Evolutionary conservation across 2,329 filamentous ascomycete genomes (phyloP), one percentile per base, ranked within the genome.

Genomic region (Metarhizium sp.): DNA sequence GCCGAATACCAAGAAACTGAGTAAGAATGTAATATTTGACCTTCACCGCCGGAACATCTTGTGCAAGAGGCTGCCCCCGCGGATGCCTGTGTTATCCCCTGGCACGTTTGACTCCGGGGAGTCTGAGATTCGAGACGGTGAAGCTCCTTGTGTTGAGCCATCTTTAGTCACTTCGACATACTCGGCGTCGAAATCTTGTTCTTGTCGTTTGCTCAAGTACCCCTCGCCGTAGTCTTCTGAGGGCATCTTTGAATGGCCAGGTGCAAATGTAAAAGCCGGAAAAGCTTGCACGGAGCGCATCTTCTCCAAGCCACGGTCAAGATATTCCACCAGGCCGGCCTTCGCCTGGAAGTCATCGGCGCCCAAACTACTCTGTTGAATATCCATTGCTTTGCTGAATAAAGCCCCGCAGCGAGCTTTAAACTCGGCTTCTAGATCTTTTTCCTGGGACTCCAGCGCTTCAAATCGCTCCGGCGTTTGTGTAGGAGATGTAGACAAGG

Each of bases 341-440:
- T 75, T 77, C 16, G 71, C 65, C 34, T 74, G 72, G 59, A 74
- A 74, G 46, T 73, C 72, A 43, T 73, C 70, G 32, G 67, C 66
- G 10, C 58, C 52, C 29, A 60, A 52, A 51, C 63, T 63, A 30
- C 50, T 47, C 14, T 38, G 47, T 16, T 66, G 64, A 8, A 73
- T 64, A 2, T 73, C 71, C 55, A 71, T 67, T 0, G 69, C 73
- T 58, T 78, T 78, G 46, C 64, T 67, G 61, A 75, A 76, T 5
- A 82, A 66, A 11, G 72, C 69, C 7, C 77, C 74, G 58, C 76
- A 74, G 14, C 69, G 68, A 25, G 65, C 61, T 58, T 73, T 70
- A 54, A 82, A 77, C 55, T 81, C 78, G 0, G 67, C 64, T 61
- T 80, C 78, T 1, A 82, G 69, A 32, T 73, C 70, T 46, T 69